A percentile compares a stretch with the other conserved stretches of the same genome.
Conservation (phyloP, 495 filamentous ascomycete genomes). For the Neurospora sp. region DNA sequence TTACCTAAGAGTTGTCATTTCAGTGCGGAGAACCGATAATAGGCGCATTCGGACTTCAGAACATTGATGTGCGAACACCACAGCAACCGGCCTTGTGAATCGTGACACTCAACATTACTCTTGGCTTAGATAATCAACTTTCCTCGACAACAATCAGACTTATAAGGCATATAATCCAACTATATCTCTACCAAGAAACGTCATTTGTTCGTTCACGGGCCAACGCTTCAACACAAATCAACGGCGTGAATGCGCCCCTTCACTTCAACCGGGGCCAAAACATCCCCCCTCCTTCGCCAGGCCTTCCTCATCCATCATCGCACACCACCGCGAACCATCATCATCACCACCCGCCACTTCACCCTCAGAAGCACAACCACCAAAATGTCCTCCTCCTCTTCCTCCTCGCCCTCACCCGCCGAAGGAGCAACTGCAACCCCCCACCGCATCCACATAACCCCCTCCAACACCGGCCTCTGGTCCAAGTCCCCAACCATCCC, state of each 20-base stretch:
- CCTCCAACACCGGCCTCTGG: constrained; percentile 49
- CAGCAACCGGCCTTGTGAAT: not conserved
- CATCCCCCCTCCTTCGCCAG: not conserved
- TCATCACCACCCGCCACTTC: not conserved
- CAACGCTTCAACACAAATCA: not conserved
- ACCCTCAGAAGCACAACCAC: not conserved
- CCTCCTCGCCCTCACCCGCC: not conserved
- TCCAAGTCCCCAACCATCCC: constrained; percentile 7
- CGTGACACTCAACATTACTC: not conserved
- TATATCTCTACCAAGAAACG: not conserved
- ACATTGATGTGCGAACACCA: not conserved
- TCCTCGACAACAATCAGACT: not conserved
- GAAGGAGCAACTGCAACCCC: constrained; percentile 26
- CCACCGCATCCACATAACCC: constrained; percentile 47
- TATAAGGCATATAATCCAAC: not conserved
- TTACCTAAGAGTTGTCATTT: not conserved
- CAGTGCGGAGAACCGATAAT: not conserved
- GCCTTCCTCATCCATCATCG: not conserved
- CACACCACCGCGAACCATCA: not conserved
- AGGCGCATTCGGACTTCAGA: not conserved
- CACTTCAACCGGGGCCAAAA: not conserved
- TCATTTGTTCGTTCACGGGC: not conserved
- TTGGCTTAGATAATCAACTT: not conserved
- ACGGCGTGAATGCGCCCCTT: not conserved
- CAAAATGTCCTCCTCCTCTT: not conserved